phyloP scores from a whole-genome alignment of 2,329 filamentous ascomycete genomes.

The Cryphonectria nitschkei region DNA sequence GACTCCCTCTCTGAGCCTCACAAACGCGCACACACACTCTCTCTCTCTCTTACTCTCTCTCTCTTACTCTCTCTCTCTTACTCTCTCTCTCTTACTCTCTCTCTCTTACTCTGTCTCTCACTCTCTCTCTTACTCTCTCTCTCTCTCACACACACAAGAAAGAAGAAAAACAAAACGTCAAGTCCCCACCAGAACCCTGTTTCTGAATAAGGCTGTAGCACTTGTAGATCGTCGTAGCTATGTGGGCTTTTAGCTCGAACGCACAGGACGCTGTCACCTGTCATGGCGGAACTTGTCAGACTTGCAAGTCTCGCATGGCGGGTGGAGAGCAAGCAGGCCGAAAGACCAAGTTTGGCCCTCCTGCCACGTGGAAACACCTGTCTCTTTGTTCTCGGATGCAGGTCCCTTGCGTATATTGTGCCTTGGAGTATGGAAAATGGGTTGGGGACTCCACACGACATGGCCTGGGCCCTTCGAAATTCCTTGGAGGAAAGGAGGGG shows the following conservation, averaged over 20 bases:
- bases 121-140: neutral
- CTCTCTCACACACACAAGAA: neutral
- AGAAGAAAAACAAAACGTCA: neutral
- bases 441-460: neutral
- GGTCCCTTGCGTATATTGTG: neutral
- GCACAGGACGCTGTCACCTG: neutral
- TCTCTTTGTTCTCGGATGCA: neutral
- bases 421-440: neutral
- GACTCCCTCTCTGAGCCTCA: neutral
- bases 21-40: too few species aligned
- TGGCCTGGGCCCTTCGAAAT: neutral
- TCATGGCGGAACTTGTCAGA: neutral
- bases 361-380: neutral
- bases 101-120: too few species aligned
- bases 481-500: neutral
- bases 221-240: neutral
- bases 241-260: neutral
- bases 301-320: neutral
- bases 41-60: too few species aligned
- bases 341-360: conserved; percentile 7
- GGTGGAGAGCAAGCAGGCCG: neutral
- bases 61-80: neutral
- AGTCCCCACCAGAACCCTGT: neutral
- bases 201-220: neutral
- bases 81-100: neutral